Evolutionary conservation across 768 basidiomycete species (phyloP), one percentile per base, ranked within the genome.

Genomic region (Steccherinum ochraceum): DNA sequence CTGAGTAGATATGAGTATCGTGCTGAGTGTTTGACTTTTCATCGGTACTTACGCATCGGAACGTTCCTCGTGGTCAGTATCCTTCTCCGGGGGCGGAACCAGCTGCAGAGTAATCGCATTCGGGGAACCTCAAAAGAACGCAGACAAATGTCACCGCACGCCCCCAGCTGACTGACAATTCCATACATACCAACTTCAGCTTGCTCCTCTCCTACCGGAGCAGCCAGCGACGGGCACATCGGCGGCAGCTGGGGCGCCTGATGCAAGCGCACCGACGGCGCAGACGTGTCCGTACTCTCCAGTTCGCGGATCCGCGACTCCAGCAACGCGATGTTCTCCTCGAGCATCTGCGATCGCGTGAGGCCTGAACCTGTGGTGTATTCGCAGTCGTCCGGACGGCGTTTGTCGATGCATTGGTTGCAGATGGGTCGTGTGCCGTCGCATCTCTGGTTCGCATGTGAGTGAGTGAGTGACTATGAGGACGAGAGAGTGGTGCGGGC

Each of bases 371-470:
- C 81, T 56, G 84, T 82, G 5, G 79, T 72, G 61, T 85, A 88
- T 64, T 87, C 84, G 64, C 85, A 88, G 23, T 81, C 81, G 48
- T 83, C 83, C 25, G 74, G 73, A 54, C 82, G 78, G 42, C 46
- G 51, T 27, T 56, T 56, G 10, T 71, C 66, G 18, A 69, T 61
- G 67, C 85, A 88, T 25, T 79, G 84, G 1, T 81, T 79, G 63
- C 85, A 88, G 13, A 75, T 67, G 2, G 85, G 85, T 56, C 78
- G 81, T 5, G 61, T 63, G n/a, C 83, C 83, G 59, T 88, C 84
- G 56, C 85, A 88, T 75, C 77, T 82, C 85, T 83, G 51, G n/a
- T n/a, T 7, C 24, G 10, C 18, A 24, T 19, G n/a, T 30, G 43
- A 49, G 30, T 26, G 18, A 16, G 21, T 12, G 24, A 47, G 43